These are phyloP conservation scores for Penium margaritaceum DNA, from an alignment of 139 green algal genomes.

Conservation along the genomic window DNA sequence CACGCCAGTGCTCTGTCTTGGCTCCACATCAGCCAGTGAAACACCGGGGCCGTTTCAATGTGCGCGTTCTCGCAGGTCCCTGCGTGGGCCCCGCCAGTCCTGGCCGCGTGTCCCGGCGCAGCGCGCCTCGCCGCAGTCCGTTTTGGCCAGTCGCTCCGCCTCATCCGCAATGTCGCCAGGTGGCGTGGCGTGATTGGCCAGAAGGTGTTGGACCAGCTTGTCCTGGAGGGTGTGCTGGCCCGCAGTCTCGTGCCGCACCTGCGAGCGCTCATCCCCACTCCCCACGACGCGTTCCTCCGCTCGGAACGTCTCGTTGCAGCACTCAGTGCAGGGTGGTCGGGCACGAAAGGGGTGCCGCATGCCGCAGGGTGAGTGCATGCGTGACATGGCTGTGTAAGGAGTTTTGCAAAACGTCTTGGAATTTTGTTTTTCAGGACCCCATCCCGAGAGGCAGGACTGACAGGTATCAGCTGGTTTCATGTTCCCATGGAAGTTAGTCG, in stretches of 20 bases:
- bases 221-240: conserved; percentile 22
- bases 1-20: too few species aligned
- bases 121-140: background rate
- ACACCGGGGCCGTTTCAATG: too few species aligned
- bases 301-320: conserved; percentile 17
- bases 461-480: too few species aligned
- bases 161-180: conserved; percentile 23
- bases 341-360: too few species aligned
- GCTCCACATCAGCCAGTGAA: too few species aligned
- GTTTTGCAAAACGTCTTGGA: too few species aligned
- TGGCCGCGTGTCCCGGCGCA: conserved; percentile 11
- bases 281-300: conserved; percentile 2
- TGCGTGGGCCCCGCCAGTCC: conserved; percentile 19
- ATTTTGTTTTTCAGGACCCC: too few species aligned
- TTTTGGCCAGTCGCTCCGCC: conserved; percentile 24
- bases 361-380: too few species aligned
- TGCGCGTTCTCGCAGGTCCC: too few species aligned
- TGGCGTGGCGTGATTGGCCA: conserved; percentile 16
- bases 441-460: too few species aligned
- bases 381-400: too few species aligned
- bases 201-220: conserved; percentile 14
- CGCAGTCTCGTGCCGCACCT: conserved; percentile 21
- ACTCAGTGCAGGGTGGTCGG: background rate
- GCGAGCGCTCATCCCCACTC: conserved; percentile 2
- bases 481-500: too few species aligned